Conservation (phyloP, 1,284 basidiomycete genomes). For the Chondrostereum purpureum region DNA sequence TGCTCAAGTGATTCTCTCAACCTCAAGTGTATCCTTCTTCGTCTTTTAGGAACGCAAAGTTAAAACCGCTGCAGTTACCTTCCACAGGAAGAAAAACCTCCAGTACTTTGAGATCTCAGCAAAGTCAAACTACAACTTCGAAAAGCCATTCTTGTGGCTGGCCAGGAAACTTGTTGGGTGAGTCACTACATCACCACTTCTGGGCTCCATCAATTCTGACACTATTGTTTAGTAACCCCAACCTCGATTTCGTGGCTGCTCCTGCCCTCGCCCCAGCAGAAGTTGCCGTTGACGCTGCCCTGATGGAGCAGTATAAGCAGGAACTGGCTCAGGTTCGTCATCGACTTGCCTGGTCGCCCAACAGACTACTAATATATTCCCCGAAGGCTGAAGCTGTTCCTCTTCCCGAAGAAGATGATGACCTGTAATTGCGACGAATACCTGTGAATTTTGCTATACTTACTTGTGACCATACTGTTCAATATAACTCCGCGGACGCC, state of each 20-base stretch:
- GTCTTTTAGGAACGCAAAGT: constrained; percentile 93
- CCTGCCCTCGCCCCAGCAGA: constrained; percentile 95
- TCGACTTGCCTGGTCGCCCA: not conserved
- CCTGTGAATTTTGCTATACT: constrained; percentile 6
- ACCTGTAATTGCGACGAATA: constrained; percentile 54
- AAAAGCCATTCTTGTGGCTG: constrained; percentile 99
- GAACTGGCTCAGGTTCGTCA: constrained; percentile 66
- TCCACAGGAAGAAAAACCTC: constrained; percentile 99
- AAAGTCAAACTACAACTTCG: constrained; percentile 99
- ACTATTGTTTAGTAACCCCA: constrained; percentile 57
- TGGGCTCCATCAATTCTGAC: not conserved
- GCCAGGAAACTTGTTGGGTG: constrained; percentile 97
- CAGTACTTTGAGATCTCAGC: constrained; percentile 99
- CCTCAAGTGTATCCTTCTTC: not conserved
- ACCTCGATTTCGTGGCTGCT: constrained; percentile 94
- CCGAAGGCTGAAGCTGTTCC: constrained; percentile 65
- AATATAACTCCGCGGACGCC: too few species aligned
- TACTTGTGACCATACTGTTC: too few species aligned
- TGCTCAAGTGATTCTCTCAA: constrained; percentile 4
- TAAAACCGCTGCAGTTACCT: constrained; percentile 97
- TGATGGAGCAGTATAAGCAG: constrained; percentile 81
- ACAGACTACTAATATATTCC: constrained; percentile 1
- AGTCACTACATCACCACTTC: constrained; percentile 22
- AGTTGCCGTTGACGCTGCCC: constrained; percentile 74
- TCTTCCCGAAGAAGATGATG: constrained; percentile 77